These are phyloP conservation scores for Fusarium tuaranense DNA, from an alignment of 2,329 filamentous ascomycete species.

Conservation along the genomic window DNA sequence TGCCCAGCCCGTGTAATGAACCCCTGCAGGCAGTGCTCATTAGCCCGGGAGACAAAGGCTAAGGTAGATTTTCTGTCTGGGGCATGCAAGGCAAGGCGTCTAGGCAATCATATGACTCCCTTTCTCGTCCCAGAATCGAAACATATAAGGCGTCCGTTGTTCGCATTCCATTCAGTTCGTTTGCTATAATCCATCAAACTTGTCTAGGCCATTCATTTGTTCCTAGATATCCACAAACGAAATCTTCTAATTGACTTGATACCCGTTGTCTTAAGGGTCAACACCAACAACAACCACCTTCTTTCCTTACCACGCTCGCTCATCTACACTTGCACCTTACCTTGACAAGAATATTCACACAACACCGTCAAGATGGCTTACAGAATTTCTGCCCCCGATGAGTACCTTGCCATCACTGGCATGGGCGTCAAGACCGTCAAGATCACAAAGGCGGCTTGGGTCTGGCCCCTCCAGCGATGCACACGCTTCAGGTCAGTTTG, in stretches of 20 bases:
- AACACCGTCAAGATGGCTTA: constrained; percentile 63
- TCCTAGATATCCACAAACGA: constrained; percentile 12
- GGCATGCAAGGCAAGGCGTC: background rate
- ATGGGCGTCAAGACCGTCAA: constrained; percentile 78
- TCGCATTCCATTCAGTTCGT: constrained; percentile 5
- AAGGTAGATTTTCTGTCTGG: background rate
- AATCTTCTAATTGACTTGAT: constrained; percentile 14
- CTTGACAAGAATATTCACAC: background rate
- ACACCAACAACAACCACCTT: background rate
- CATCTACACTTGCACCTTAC: background rate
- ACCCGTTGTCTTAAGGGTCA: background rate
- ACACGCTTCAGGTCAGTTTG: constrained; percentile 58
- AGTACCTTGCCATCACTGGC: constrained; percentile 90
- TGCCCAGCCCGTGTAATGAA: background rate
- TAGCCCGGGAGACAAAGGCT: background rate
- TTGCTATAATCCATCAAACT: background rate
- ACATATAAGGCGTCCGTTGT: constrained; percentile 24
- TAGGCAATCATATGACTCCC: background rate
- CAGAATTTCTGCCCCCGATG: constrained; percentile 78
- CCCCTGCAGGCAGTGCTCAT: constrained; percentile 11
- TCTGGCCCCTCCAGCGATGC: constrained; percentile 77
- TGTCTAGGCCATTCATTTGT: constrained; percentile 7
- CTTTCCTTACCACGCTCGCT: background rate
- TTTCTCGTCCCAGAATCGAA: background rate
- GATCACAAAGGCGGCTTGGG: constrained; percentile 82